Base-by-base conservation (phyloP, 139 green algal genomes). In the Desmodesmus armatus region DNA sequence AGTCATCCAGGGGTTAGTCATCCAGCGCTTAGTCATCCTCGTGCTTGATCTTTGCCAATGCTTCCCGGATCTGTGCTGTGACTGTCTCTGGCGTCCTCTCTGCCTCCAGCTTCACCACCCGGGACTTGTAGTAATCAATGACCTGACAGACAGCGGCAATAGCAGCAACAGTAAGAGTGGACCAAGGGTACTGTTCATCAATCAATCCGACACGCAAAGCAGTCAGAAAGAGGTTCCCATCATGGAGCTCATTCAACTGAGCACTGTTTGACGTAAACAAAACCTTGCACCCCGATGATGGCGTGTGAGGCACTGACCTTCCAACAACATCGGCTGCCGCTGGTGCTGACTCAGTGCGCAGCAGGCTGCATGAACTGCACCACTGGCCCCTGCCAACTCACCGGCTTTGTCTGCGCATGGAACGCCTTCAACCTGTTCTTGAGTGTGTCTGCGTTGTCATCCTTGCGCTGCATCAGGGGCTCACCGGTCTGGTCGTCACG, bases 371-470 rank as follows among this genome's bases (percentile, higher is more conserved):
- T 5, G 5, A 62, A 35, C 29, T 39, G 3, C 65, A 35, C 21
- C 43, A 29, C 2, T 29, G 6, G 13, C 19, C 51, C 4, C 33
- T 23, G 5, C 19, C 4, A 7, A 23, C 71, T 76, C 39, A 98
- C 94, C 49, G 96, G 96, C 39, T 90, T 86, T 6, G 97, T 99
- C 90, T 99, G 95, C 29, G 84, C 87, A 81, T 98, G 95, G 92
- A 99, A 99, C 3, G 96, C 94, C 6, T 69, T 82, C 60, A 99
- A 90, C 3, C 97, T 93, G 27, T 88, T 92, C 87, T 98, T 98
- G 17, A 99, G 92, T 13, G 96, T 99, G 51, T 99, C 96, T 9
- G 94, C 96, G 85, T 99, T 99, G 92, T 99, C 97, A 87, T 99
- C 97, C 90, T 99, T 99, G 53, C 97, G 91, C 85, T 94, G 89